A percentile compares a stretch with the other conserved stretches of the same genome.
phyloP scores from a whole-genome alignment of 345 rosid genomes.

The Gossypium australe region DNA sequence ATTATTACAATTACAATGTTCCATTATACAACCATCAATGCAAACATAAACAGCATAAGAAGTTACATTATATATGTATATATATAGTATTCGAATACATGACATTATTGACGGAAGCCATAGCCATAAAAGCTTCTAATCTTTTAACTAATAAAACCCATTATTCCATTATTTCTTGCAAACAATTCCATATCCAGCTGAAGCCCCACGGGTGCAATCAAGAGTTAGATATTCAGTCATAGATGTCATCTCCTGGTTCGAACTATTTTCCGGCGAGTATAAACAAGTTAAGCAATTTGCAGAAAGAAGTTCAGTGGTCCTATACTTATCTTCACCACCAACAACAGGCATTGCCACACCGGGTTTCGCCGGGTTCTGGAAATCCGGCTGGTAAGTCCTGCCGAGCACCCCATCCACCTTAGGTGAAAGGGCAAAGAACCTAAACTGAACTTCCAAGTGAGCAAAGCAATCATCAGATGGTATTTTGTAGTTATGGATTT shows the following conservation, averaged over 20 bases:
- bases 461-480: slow-evolving; percentile 55
- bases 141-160: not conserved
- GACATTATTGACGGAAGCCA: too few species aligned
- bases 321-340: slow-evolving; percentile 51
- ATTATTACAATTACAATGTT: too few species aligned
- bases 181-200: slow-evolving; percentile 48
- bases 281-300: slow-evolving; percentile 37
- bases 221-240: slow-evolving; percentile 28
- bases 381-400: slow-evolving; percentile 53
- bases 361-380: slow-evolving; percentile 51
- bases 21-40: too few species aligned
- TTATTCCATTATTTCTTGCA: slow-evolving; percentile 37
- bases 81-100: too few species aligned
- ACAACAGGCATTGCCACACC: slow-evolving; percentile 57
- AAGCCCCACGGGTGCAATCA: too few species aligned
- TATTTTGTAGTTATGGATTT: slow-evolving; percentile 43
- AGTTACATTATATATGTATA: too few species aligned
- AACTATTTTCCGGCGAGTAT: slow-evolving; percentile 21
- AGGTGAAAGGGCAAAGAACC: slow-evolving; percentile 49
- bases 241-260: not conserved
- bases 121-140: too few species aligned
- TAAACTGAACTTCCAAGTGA: slow-evolving; percentile 60
- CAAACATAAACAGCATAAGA: too few species aligned
- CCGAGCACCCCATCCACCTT: slow-evolving; percentile 61
- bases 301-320: slow-evolving; percentile 37